These are phyloP conservation scores for Lachancea dasiensis DNA, from an alignment of 805 yeast genomes.

Conservation along the genomic window DNA sequence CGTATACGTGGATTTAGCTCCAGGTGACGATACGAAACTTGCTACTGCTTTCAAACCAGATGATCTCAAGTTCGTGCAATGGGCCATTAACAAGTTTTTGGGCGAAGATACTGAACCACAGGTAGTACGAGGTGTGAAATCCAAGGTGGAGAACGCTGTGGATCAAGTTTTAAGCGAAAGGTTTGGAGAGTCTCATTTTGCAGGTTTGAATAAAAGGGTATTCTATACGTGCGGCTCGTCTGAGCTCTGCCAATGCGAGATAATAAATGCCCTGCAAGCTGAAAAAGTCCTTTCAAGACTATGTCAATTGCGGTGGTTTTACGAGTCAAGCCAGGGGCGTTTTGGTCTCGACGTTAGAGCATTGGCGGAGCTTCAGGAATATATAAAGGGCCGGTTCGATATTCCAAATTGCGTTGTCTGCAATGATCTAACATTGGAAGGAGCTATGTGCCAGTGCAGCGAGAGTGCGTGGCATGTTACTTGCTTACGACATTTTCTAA, in stretches of 20 bases:
- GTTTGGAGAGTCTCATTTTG: constrained; percentile 6
- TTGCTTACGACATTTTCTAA: constrained; percentile 28
- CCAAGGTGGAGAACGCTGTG: constrained; percentile 13
- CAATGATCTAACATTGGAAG: constrained; percentile 20
- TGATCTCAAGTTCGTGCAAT: constrained; percentile 28
- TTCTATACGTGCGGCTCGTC: constrained; percentile 21
- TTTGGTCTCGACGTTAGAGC: constrained; percentile 25
- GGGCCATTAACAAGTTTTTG: constrained; percentile 20
- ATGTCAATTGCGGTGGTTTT: constrained; percentile 27
- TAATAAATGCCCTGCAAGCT: constrained; percentile 17
- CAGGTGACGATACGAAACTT: constrained; percentile 23
- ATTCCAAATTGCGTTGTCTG: constrained; percentile 21
- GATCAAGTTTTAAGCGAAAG: constrained; percentile 12
- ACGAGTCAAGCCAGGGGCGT: constrained; percentile 19
- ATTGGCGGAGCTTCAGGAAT: constrained; percentile 25
- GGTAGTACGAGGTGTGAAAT: background rate
- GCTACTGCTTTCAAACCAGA: constrained; percentile 24
- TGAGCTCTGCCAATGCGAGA: constrained; percentile 15
- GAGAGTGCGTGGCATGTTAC: constrained; percentile 26
- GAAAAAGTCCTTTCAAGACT: constrained; percentile 18
- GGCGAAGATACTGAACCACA: background rate
- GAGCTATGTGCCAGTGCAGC: constrained; percentile 21
- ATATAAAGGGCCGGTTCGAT: constrained; percentile 15
- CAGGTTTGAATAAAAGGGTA: constrained; percentile 5
- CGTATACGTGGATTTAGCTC: constrained; percentile 22